Base-by-base conservation (phyloP, 768 basidiomycete genomes). In the Mycena indigotica region DNA sequence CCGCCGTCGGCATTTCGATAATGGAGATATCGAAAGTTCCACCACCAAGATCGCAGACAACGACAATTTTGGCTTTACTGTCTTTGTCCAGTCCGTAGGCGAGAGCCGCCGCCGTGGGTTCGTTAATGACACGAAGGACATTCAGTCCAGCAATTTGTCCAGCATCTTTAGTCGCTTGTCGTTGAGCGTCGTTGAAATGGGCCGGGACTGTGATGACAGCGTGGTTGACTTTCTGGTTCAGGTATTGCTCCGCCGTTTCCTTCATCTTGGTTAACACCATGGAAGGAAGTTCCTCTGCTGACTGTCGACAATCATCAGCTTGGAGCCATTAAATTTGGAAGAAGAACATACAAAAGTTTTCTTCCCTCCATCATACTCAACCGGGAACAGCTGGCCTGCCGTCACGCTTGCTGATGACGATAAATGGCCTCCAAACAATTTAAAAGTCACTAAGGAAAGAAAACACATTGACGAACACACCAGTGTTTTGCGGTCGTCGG, bases 1-100 rank as follows among this genome's bases (percentile, higher is more conserved):
- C 96, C 97, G 76, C 97, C 95, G 75, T 98, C n/a, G n/a, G 94
- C 94, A 98, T 98, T 78, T 98, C 95, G 55, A 99, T 81, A 65
- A 99, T 95, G 26, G 97, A 99, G 69, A 99, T 94, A 93, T 98
- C 96, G 74, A 98, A 98, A 23, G 96, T 98, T 55, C 96, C 96
- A 67, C 96, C 96, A 65, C 96, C 96, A 28, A 98, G 83, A 81
- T 99, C 97, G 72, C 98, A 99, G 57, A 99, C 97, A 40, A 96
- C 97, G 65, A 99, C 95, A 70, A 97, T 81, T 55, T 63, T 63
- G 19, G 84, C 80, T 12, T 91, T 91, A 44, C 91, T 87, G 48
- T 87, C 80, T 48, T 89, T 87, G 73, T 98, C 96, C 16, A 97
- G 86, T 76, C 97, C 97, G 70, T 99, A 99, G 0, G 97, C 97